phyloP scores from a whole-genome alignment of 768 basidiomycete species.

The Xerocomellus dryophilus region DNA sequence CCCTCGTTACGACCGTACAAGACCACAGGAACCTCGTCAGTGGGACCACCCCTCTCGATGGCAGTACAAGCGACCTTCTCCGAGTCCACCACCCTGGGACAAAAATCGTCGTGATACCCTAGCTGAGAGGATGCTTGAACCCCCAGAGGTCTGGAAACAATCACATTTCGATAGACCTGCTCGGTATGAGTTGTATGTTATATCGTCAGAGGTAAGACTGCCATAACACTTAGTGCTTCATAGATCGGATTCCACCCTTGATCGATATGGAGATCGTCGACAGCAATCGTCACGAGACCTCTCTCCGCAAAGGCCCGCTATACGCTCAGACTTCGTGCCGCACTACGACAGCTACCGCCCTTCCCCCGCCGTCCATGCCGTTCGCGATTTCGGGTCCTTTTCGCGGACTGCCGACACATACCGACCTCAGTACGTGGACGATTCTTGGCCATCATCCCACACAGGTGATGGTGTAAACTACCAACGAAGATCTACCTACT shows the following conservation, averaged over 20 bases:
- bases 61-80: conserved; percentile 43
- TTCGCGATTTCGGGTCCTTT: conserved; percentile 40
- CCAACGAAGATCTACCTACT: conserved; percentile 16
- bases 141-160: conserved; percentile 70
- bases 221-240: conserved; percentile 11
- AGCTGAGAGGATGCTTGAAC: conserved; percentile 63
- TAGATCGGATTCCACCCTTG: conserved; percentile 30
- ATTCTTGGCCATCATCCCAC: conserved; percentile 30
- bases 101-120: conserved; percentile 37
- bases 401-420: conserved; percentile 47
- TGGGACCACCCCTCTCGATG: conserved; percentile 48
- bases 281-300: conserved; percentile 32
- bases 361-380: conserved; percentile 29
- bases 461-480: conserved; percentile 32
- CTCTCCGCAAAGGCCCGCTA: conserved; percentile 36
- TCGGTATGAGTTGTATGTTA: conserved; percentile 42
- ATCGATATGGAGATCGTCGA: conserved; percentile 39
- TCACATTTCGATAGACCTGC: conserved; percentile 44
- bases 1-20: conserved; percentile 44
- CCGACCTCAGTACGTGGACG: conserved; percentile 44
- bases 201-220: conserved; percentile 20
- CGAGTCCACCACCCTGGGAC: conserved; percentile 33
- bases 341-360: conserved; percentile 53
- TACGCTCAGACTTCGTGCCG: conserved; percentile 34
- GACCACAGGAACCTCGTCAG: conserved; percentile 39